Conservation (phyloP, 345 rosid genomes). For the Atalantia buxifolia region DNA sequence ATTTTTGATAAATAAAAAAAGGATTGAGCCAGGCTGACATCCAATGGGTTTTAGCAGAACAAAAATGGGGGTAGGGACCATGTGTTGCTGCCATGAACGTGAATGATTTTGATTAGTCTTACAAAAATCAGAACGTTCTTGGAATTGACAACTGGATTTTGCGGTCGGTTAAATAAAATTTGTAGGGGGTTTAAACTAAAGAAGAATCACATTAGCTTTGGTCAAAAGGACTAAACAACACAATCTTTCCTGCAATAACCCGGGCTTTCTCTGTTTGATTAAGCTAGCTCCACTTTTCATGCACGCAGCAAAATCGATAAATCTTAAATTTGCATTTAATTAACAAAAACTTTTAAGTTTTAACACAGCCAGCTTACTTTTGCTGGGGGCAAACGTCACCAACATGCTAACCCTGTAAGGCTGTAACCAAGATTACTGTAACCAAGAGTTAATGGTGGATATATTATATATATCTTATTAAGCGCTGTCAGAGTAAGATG, state of each 20-base stretch:
- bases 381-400: conserved; percentile 9
- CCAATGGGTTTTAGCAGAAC: conserved; percentile 26
- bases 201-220: not conserved
- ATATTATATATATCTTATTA: not conserved
- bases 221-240: not conserved
- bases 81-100: conserved; percentile 1
- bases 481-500: not conserved
- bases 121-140: conserved; percentile 23
- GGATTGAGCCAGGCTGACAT: conserved; percentile 56
- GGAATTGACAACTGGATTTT: conserved; percentile 36
- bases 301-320: not conserved
- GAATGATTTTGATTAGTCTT: conserved; percentile 17
- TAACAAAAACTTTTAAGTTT: not conserved
- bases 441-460: not conserved
- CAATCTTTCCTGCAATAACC: not conserved
- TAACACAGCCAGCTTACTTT: not conserved
- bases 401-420: not conserved
- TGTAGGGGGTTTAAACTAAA: not conserved
- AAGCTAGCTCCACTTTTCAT: not conserved
- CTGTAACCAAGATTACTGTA: too few relatives aligned
- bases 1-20: too few relatives aligned
- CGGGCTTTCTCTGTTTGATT: not conserved
- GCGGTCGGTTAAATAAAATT: not conserved
- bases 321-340: not conserved
- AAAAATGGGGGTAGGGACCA: conserved; percentile 19